phyloP scores from a whole-genome alignment of 257 asterid species.

The Buddleja alternifolia region DNA sequence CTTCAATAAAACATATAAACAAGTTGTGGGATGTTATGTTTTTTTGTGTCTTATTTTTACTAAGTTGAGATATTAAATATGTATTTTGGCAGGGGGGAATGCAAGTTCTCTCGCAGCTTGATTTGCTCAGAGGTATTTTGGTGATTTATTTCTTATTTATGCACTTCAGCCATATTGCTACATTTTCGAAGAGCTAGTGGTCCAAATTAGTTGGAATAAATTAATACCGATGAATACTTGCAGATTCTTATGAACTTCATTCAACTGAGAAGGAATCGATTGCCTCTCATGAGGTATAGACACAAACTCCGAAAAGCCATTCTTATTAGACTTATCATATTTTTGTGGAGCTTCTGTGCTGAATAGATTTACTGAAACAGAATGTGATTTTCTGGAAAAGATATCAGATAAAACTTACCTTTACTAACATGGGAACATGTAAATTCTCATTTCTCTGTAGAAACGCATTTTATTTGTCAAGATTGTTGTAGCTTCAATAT shows the following conservation, averaged over 20 bases:
- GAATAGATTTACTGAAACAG: conserved; percentile 18
- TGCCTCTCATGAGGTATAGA: conserved; percentile 47
- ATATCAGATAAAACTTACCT: not conserved
- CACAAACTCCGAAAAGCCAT: conserved; percentile 19
- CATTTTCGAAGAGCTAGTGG: not conserved
- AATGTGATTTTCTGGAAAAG: conserved; percentile 9
- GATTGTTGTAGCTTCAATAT: conserved; percentile 7
- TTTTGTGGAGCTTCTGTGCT: conserved; percentile 3
- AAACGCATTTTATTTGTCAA: conserved; percentile 1
- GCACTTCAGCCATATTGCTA: conserved; percentile 1
- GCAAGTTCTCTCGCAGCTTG: conserved; percentile 64
- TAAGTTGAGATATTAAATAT: not conserved
- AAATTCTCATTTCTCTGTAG: conserved; percentile 13
- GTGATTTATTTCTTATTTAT: conserved; percentile 21
- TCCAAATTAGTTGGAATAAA: not conserved
- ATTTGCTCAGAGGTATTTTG: conserved; percentile 54
- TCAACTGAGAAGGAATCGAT: conserved; percentile 28
- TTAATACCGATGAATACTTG: conserved; percentile 31
- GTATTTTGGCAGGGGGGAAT: conserved; percentile 50
- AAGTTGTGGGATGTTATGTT: conserved; percentile 16
- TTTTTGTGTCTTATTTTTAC: not conserved
- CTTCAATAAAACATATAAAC: not conserved
- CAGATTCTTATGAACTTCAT: conserved; percentile 50
- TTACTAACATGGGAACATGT: not conserved
- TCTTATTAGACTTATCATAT: not conserved